These are phyloP conservation scores for Phoenix roebelenii DNA, from an alignment of 176 grass and related monocot genomes.

Conservation along the genomic window DNA sequence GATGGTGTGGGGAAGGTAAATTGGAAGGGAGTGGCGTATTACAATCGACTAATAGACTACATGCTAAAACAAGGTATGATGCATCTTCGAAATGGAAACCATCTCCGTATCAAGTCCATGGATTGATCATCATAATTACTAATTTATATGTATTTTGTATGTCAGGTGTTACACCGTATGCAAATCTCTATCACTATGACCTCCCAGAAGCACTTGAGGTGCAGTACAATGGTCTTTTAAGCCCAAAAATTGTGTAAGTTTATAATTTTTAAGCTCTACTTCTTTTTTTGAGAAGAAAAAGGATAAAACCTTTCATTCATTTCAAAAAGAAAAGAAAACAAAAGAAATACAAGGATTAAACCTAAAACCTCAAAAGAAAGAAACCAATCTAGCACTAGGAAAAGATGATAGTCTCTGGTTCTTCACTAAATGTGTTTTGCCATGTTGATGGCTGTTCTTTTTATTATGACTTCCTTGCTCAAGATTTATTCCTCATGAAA, in stretches of 20 bases:
- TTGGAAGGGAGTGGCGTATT: conserved; percentile 77
- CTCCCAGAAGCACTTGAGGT: conserved; percentile 73
- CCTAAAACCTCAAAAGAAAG: no score
- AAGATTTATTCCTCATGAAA: no score
- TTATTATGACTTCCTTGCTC: no score
- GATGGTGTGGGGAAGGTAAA: conserved; percentile 69
- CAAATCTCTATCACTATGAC: conserved; percentile 95
- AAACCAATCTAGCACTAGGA: no score
- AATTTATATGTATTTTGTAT: neutral
- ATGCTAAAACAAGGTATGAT: conserved; percentile 54
- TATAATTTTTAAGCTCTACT: neutral
- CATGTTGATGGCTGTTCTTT: no score
- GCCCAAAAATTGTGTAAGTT: conserved; percentile 67
- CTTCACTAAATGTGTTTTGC: no score
- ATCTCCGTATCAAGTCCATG: neutral
- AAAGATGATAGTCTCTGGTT: no score
- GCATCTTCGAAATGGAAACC: neutral
- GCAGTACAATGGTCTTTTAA: conserved; percentile 71
- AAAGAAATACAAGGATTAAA: no score
- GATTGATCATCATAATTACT: neutral
- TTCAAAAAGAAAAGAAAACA: neutral
- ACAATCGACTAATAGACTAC: conserved; percentile 80
- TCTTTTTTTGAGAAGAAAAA: neutral
- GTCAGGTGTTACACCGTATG: conserved; percentile 63
- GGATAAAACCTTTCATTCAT: neutral